A percentile compares a stretch with the other conserved stretches of the same genome.
These are phyloP conservation scores for Schizonepeta tenuifolia DNA, from an alignment of 257 asterid genomes.

Conservation along the genomic window DNA sequence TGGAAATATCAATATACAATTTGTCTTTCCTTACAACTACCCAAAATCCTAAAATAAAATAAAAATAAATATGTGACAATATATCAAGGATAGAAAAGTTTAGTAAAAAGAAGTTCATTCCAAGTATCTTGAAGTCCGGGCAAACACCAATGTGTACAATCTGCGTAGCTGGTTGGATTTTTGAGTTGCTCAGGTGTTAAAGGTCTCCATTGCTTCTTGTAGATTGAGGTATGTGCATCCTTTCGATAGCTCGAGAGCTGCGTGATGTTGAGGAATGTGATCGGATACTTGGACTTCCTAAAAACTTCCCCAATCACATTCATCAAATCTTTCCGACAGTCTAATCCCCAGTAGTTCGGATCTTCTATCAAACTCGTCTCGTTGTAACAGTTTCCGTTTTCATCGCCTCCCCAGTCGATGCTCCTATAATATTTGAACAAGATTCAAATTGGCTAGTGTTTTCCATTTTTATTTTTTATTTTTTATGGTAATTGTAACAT, in stretches of 20 bases:
- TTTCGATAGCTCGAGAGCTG: conserved; percentile 66
- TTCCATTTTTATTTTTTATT: too few species aligned
- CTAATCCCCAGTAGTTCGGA: conserved; percentile 59
- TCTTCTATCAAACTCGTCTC: conserved; percentile 53
- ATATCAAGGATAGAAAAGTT: conserved; percentile 55
- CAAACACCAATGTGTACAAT: conserved; percentile 74
- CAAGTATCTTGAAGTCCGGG: conserved; percentile 75
- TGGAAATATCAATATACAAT: conserved; percentile 1
- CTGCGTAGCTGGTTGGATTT: conserved; percentile 62
- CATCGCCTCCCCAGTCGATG: conserved; percentile 72
- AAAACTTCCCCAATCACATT: conserved; percentile 44
- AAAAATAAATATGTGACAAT: not conserved
- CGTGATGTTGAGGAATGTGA: conserved; percentile 63
- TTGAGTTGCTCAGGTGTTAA: conserved; percentile 52
- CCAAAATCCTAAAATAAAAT: not conserved
- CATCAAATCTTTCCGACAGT: conserved; percentile 44
- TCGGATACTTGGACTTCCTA: conserved; percentile 44
- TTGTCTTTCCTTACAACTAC: not conserved
- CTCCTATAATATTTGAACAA: conserved; percentile 30
- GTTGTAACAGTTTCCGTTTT: conserved; percentile 60
- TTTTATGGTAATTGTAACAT: too few species aligned
- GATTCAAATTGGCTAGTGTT: too few species aligned
- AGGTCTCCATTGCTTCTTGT: conserved; percentile 65
- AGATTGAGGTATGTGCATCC: conserved; percentile 73
- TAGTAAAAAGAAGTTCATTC: conserved; percentile 61